Conservation (phyloP, 176 grass and related monocot genomes). For the Carex myosuroides region DNA sequence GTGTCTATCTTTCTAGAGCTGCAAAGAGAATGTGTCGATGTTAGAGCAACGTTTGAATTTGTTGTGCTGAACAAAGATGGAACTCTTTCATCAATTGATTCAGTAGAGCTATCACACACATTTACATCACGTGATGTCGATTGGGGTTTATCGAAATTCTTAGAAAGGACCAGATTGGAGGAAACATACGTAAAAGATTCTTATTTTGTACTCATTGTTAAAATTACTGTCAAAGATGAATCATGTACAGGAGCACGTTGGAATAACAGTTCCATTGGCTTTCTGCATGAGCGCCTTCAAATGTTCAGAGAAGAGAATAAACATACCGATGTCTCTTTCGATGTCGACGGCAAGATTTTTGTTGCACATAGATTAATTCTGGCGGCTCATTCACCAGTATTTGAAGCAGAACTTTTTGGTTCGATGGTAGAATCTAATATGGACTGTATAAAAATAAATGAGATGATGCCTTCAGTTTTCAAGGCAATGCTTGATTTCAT, state of each 20-base stretch:
- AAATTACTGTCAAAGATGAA: no score
- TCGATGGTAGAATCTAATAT: not conserved
- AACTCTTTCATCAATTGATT: not conserved
- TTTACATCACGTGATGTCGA: no score
- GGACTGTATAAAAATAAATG: not conserved
- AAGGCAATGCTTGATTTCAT: conserved; percentile 18
- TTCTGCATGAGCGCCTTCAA: no score
- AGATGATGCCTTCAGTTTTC: conserved; percentile 7
- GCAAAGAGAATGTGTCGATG: not conserved
- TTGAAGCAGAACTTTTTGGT: not conserved
- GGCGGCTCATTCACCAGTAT: not conserved
- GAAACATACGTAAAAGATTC: no score
- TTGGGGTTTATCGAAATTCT: no score
- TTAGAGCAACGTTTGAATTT: not conserved
- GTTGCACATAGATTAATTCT: not conserved
- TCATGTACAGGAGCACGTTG: no score
- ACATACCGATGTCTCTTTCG: not conserved
- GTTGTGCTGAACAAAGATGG: not conserved
- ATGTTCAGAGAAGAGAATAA: no score
- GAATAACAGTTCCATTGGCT: no score
- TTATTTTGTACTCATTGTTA: no score
- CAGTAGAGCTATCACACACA: not conserved
- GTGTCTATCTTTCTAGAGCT: not conserved
- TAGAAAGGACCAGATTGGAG: no score
- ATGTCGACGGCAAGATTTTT: not conserved